Evolutionary conservation across 768 basidiomycete species (phyloP).

Genomic region (Porpolomopsis calyptriformis): DNA sequence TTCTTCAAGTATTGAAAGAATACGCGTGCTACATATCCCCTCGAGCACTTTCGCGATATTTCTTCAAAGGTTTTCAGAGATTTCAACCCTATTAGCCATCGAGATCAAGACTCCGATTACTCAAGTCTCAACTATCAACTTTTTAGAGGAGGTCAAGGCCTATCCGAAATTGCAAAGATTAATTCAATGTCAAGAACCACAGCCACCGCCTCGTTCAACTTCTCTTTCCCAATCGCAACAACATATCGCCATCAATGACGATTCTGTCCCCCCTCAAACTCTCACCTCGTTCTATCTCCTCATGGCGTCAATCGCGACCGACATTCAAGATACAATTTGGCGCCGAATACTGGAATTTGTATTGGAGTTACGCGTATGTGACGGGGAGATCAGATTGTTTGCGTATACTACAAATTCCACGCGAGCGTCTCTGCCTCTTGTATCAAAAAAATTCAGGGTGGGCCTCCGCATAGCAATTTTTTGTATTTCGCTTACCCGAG

Average conservation of each 20-base stretch:
- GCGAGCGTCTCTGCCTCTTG: neutral
- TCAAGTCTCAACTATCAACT: too few relatives aligned
- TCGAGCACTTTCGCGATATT: too few relatives aligned
- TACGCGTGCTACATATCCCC: too few relatives aligned
- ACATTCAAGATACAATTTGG: neutral
- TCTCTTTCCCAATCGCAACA: too few relatives aligned
- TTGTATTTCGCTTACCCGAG: neutral
- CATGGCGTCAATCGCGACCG: neutral
- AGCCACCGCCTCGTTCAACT: neutral
- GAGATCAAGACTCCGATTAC: too few relatives aligned
- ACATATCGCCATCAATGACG: neutral
- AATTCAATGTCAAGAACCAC: neutral
- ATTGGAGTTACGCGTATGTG: neutral
- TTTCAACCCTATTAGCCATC: too few relatives aligned
- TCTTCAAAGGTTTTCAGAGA: too few relatives aligned
- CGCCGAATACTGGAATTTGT: neutral
- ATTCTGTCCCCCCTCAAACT: neutral
- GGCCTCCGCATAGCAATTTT: too few relatives aligned
- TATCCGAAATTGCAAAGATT: too few relatives aligned
- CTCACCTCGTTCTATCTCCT: neutral
- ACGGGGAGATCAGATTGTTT: neutral
- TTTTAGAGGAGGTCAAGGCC: too few relatives aligned
- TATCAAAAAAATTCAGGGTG: conserved; percentile 4
- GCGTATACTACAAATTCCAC: neutral
- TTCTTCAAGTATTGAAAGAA: neutral